Evolutionary conservation across 2,329 filamentous ascomycete genomes (phyloP), one percentile per base, ranked within the genome.

Genomic region (Thielaviopsis punctulata): DNA sequence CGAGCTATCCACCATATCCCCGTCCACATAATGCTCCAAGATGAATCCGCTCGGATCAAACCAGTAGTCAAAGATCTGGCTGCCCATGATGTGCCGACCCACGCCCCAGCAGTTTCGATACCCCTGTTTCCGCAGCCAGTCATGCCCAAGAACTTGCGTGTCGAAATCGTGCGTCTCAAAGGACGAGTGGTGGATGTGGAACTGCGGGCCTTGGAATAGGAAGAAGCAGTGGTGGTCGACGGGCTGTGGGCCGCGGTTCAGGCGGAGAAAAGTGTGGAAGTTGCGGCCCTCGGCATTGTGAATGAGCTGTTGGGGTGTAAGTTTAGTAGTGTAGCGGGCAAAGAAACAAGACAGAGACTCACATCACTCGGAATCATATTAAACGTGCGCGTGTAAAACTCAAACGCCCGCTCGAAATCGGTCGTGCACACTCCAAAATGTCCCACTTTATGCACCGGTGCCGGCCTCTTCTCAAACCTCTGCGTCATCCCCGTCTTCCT

Each of bases 91-190:
- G 66, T 86, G 82, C 50, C 82, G 65, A 0, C 82, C 82, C 0
- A 86, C 75, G 1, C 82, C 82, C 82, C 82, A 86, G 56, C 79
- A 79, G 58, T 71, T 75, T 59, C 71, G 72, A 61, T 82, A 82
- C 1, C 75, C 76, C 62, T 79, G 76, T 56, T 75, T 66, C 1
- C 69, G 69, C 56, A 86, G 65, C 77, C 79, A 85, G 59, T 82
- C 73, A 64, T 86, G 82, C 1, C 82, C 82, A 2, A 86, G 67
- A 27, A 77, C 69, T 67, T 86, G 82, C 4, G 77, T 76, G 60
- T 86, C 82, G 59, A 82, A 83, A 62, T 86, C 80, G 58, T 82
- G 76, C 4, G 82, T 80, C 64, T 86, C 82, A 57, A 81, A 86
- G 2, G 72, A 77, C 18, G 74, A 75, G 64, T 86, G 82, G 61